These are phyloP conservation scores for Penicillium sp. DNA, from an alignment of 2,329 filamentous ascomycete species.

Conservation along the genomic window DNA sequence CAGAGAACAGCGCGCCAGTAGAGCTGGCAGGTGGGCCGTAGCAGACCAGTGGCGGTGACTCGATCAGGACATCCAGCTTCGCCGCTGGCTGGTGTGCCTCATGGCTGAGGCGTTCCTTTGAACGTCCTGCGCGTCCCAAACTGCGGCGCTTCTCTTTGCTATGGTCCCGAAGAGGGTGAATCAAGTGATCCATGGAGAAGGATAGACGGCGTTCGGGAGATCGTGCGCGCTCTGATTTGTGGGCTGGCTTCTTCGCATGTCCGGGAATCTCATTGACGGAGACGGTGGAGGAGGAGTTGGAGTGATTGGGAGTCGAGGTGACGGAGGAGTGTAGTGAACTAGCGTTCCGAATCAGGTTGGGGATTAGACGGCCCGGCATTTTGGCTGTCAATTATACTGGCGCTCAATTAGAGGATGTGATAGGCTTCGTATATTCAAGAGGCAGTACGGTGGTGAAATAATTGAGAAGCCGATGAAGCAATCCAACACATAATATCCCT, in stretches of 20 bases:
- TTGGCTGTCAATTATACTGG: slow-evolving; percentile 12
- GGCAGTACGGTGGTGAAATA: slow-evolving; percentile 26
- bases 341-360: slow-evolving; percentile 40
- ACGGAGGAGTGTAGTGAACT: slow-evolving; percentile 30
- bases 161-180: slow-evolving; percentile 43
- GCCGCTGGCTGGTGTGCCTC: slow-evolving; percentile 43
- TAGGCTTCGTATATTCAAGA: slow-evolving; percentile 16
- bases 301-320: slow-evolving; percentile 30
- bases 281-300: slow-evolving; percentile 37
- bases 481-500: slow-evolving; percentile 18
- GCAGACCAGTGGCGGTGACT: slow-evolving; percentile 83
- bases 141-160: slow-evolving; percentile 44
- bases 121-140: slow-evolving; percentile 35
- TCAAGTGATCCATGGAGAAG: slow-evolving; percentile 44
- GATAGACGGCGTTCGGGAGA: slow-evolving; percentile 43
- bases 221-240: slow-evolving; percentile 30
- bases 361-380: slow-evolving; percentile 43
- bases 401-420: neutral
- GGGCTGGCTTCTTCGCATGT: slow-evolving; percentile 28
- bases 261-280: slow-evolving; percentile 38
- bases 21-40: slow-evolving; percentile 73
- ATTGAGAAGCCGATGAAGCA: slow-evolving; percentile 15
- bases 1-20: slow-evolving; percentile 80
- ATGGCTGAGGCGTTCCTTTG: slow-evolving; percentile 36
- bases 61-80: slow-evolving; percentile 63